Evolutionary conservation across 1,139 yeast genomes (phyloP).

Genomic region (Maudiozyma humilis): DNA sequence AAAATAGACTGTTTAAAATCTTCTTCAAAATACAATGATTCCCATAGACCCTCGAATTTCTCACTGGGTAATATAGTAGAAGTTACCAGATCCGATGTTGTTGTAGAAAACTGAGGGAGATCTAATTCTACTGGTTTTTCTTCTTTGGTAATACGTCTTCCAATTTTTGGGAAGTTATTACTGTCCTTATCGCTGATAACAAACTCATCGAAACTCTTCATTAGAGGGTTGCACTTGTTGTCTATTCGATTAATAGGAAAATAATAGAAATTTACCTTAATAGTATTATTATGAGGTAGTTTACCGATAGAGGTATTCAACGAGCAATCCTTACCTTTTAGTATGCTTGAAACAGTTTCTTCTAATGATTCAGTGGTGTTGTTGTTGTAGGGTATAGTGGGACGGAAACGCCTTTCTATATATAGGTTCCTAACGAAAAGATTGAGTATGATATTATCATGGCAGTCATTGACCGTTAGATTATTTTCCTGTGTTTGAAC

Average conservation of each 20-base stretch:
- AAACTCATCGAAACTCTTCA: constrained; percentile 24
- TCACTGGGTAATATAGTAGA: constrained; percentile 25
- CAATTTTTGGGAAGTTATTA: constrained; percentile 9
- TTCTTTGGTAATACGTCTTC: constrained; percentile 1
- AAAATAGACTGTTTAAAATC: constrained; percentile 26
- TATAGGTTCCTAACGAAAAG: constrained; percentile 18
- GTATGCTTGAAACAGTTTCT: background rate
- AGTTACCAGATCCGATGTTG: constrained; percentile 15
- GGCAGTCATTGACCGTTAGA: constrained; percentile 10
- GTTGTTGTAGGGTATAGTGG: too few species aligned
- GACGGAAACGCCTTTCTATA: background rate
- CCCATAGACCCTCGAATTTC: constrained; percentile 30
- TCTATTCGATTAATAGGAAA: constrained; percentile 9
- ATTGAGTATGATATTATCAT: constrained; percentile 29
- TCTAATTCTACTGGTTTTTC: background rate
- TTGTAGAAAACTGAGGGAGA: constrained; percentile 13
- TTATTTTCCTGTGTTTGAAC: background rate
- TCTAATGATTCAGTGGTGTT: background rate
- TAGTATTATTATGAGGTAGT: too few species aligned
- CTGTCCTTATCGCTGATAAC: constrained; percentile 17
- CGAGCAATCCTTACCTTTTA: background rate
- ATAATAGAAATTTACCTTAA: constrained; percentile 12
- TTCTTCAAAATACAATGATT: constrained; percentile 25
- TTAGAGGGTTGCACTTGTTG: constrained; percentile 3
- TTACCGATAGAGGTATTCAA: too few species aligned